phyloP scores from a whole-genome alignment of 495 filamentous ascomycete species.

The Cercophora samala region DNA sequence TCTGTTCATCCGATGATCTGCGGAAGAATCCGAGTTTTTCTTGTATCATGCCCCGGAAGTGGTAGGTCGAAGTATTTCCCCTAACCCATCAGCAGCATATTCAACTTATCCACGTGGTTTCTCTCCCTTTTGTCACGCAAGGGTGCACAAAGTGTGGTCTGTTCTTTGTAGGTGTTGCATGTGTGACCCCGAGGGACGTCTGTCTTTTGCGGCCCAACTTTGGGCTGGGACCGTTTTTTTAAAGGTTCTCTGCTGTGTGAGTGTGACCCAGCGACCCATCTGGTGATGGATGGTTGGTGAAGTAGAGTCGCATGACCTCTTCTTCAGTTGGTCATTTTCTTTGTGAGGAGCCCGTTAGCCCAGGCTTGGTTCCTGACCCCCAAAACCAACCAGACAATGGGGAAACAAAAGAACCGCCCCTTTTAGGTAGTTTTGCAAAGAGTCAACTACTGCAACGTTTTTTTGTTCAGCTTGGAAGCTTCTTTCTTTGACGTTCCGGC shows the following conservation, averaged over 20 bases:
- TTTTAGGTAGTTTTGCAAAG: background rate
- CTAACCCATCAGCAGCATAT: background rate
- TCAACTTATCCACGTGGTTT: background rate
- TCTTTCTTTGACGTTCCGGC: background rate
- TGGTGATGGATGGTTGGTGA: background rate
- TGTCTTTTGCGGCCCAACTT: background rate
- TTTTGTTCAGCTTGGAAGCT: no score
- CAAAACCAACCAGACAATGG: background rate
- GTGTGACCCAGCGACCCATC: background rate
- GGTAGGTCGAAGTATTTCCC: background rate
- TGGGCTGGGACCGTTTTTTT: background rate
- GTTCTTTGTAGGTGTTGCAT: background rate
- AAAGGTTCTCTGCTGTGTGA: background rate
- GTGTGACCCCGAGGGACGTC: background rate
- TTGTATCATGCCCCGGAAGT: background rate
- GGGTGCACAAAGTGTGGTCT: background rate
- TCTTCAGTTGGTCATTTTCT: background rate
- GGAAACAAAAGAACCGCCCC: background rate
- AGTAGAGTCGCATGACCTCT: background rate
- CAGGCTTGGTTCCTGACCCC: background rate
- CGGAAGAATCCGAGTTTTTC: background rate
- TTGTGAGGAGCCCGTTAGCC: no score
- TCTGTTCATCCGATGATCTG: background rate
- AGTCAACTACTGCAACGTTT: no score
- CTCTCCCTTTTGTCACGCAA: background rate